Evolutionary conservation across 2,329 filamentous ascomycete genomes (phyloP).

Genomic region (Simplicillium sp.): DNA sequence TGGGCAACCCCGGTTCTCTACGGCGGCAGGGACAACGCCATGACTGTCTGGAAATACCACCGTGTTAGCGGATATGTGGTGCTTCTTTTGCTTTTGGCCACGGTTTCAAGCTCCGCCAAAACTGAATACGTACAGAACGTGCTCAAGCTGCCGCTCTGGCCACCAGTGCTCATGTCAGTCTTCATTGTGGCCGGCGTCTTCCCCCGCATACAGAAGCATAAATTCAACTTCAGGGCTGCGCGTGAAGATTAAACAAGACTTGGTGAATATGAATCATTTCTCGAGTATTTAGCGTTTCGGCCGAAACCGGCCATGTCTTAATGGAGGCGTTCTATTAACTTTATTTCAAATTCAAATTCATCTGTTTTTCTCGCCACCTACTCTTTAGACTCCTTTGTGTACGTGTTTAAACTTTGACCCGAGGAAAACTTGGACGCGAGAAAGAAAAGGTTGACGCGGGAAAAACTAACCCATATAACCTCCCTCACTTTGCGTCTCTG

Average conservation of each 20-base stretch:
- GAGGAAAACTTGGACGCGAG: too few species aligned
- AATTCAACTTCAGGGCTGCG: slow-evolving; percentile 48
- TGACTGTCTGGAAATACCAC: slow-evolving; percentile 85
- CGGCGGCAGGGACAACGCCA: slow-evolving; percentile 70
- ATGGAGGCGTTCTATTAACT: too few species aligned
- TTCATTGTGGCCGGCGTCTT: slow-evolving; percentile 63
- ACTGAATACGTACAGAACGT: slow-evolving; percentile 65
- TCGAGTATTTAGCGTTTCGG: too few species aligned
- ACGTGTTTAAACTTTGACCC: too few species aligned
- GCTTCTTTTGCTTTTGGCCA: slow-evolving; percentile 60
- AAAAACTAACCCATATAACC: too few species aligned
- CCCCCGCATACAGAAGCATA: slow-evolving; percentile 72
- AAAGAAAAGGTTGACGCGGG: too few species aligned
- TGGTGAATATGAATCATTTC: too few species aligned
- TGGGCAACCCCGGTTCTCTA: slow-evolving; percentile 68
- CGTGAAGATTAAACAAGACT: too few species aligned
- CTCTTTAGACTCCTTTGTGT: not conserved
- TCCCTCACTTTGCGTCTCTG: too few species aligned
- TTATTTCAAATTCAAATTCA: too few species aligned
- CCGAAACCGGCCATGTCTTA: too few species aligned
- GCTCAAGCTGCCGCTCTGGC: slow-evolving; percentile 68
- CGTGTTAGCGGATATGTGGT: slow-evolving; percentile 67
- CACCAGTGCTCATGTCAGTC: slow-evolving; percentile 53
- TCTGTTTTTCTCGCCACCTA: not conserved
- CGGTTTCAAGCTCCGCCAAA: slow-evolving; percentile 64